These are phyloP conservation scores for Fusarium buxicola DNA, from an alignment of 2,329 filamentous ascomycete species.

Conservation along the genomic window DNA sequence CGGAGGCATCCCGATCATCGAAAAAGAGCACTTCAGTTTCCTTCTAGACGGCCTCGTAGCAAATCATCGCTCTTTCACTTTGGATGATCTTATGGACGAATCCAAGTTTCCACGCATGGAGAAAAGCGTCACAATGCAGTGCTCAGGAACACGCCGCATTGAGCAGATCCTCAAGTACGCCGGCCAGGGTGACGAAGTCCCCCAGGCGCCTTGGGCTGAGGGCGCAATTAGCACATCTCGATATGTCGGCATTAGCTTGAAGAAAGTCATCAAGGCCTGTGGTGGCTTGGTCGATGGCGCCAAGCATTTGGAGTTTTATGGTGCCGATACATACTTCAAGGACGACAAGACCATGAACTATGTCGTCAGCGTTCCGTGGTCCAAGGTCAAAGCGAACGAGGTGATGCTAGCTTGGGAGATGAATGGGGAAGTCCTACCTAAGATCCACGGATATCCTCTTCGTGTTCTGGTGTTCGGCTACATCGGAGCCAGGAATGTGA, in stretches of 20 bases:
- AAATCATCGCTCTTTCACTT: slow-evolving; percentile 65
- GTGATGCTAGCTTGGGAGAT: slow-evolving; percentile 78
- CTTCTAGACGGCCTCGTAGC: slow-evolving; percentile 71
- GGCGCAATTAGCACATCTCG: slow-evolving; percentile 75
- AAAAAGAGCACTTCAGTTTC: slow-evolving; percentile 65
- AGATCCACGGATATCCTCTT: slow-evolving; percentile 74
- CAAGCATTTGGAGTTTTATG: slow-evolving; percentile 75
- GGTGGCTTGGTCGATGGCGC: slow-evolving; percentile 67
- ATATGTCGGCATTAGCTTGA: slow-evolving; percentile 73
- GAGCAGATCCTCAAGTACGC: slow-evolving; percentile 75
- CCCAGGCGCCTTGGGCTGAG: slow-evolving; percentile 69
- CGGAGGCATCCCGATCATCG: slow-evolving; percentile 75
- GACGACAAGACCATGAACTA: slow-evolving; percentile 74
- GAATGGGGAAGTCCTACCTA: slow-evolving; percentile 73
- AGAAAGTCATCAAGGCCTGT: slow-evolving; percentile 77
- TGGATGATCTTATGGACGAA: slow-evolving; percentile 72
- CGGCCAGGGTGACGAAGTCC: slow-evolving; percentile 73
- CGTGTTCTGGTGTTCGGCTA: slow-evolving; percentile 73
- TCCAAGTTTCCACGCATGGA: slow-evolving; percentile 67
- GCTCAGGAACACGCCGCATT: slow-evolving; percentile 74
- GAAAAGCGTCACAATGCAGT: slow-evolving; percentile 73
- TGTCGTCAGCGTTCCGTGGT: slow-evolving; percentile 72
- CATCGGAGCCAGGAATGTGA: slow-evolving; percentile 73
- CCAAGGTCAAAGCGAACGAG: slow-evolving; percentile 74
- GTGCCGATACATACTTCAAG: slow-evolving; percentile 81